These are phyloP conservation scores for Colletotrichum melonis DNA, from an alignment of 2,329 filamentous ascomycete genomes.

Conservation along the genomic window DNA sequence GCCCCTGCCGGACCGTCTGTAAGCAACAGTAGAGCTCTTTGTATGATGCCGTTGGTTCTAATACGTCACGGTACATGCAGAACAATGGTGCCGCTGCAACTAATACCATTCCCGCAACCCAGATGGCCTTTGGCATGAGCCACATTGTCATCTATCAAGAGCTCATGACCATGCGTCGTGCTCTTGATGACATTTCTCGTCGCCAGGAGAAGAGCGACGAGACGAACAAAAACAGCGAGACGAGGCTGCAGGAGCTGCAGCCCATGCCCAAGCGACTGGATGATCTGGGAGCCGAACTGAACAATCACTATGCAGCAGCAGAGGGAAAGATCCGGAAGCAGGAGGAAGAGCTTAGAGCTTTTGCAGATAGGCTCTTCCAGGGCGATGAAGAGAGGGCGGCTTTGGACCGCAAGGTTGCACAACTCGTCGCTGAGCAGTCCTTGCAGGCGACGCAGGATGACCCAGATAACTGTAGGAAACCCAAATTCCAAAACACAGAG, in stretches of 20 bases:
- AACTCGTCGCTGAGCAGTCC: not conserved
- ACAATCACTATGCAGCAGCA: not conserved
- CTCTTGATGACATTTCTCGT: not conserved
- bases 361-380: not conserved
- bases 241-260: slow-evolving; percentile 1
- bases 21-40: not conserved
- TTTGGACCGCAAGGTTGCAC: slow-evolving; percentile 1
- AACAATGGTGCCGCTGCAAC: not conserved
- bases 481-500: not conserved
- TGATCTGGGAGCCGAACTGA: slow-evolving; percentile 8
- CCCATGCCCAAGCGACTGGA: slow-evolving; percentile 8
- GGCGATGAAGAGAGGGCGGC: not conserved
- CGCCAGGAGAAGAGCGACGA: not conserved
- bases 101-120: not conserved
- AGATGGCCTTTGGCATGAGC: slow-evolving; percentile 3
- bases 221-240: not conserved
- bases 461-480: not conserved
- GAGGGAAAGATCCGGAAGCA: slow-evolving; percentile 5
- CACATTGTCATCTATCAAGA: not conserved
- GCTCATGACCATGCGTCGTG: slow-evolving; percentile 1
- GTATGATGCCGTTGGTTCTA: not conserved
- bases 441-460: not conserved
- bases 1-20: not conserved
- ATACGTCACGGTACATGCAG: not conserved
- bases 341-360: not conserved